Evolutionary conservation across 768 basidiomycete species (phyloP).

Genomic region (Russula sp.): DNA sequence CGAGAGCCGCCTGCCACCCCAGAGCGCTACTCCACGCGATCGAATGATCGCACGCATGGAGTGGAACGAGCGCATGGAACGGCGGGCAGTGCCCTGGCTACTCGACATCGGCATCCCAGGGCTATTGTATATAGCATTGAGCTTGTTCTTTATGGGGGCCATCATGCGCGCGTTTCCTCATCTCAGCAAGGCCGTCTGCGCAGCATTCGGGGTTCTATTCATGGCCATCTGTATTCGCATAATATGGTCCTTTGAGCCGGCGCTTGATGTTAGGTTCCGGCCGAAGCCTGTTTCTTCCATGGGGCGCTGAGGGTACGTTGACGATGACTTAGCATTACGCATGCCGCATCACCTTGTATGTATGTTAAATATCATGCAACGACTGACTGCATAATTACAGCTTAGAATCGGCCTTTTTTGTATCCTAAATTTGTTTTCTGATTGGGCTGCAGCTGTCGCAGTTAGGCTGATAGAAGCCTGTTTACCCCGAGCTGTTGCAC

Average conservation of each 20-base stretch:
- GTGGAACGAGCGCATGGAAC: constrained; percentile 15
- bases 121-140: constrained; percentile 3
- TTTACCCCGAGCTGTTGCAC: no score
- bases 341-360: not conserved
- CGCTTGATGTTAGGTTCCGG: constrained; percentile 7
- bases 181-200: not conserved
- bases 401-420: not conserved
- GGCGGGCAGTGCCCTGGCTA: constrained; percentile 7
- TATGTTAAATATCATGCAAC: not conserved
- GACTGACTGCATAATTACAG: not conserved
- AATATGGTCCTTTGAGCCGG: constrained; percentile 11
- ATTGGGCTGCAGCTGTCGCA: not conserved
- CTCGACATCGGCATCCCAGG: constrained; percentile 14
- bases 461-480: not conserved
- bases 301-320: not conserved
- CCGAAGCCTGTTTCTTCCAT: constrained; percentile 7
- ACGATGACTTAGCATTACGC: not conserved
- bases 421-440: not conserved
- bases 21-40: constrained; percentile 1
- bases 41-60: constrained; percentile 17
- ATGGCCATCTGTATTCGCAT: not conserved
- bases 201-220: not conserved
- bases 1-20: constrained; percentile 1
- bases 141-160: constrained; percentile 2
- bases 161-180: constrained; percentile 4